phyloP scores from a whole-genome alignment of 2,329 filamentous ascomycete species.

The Aspergillus udagawae region DNA sequence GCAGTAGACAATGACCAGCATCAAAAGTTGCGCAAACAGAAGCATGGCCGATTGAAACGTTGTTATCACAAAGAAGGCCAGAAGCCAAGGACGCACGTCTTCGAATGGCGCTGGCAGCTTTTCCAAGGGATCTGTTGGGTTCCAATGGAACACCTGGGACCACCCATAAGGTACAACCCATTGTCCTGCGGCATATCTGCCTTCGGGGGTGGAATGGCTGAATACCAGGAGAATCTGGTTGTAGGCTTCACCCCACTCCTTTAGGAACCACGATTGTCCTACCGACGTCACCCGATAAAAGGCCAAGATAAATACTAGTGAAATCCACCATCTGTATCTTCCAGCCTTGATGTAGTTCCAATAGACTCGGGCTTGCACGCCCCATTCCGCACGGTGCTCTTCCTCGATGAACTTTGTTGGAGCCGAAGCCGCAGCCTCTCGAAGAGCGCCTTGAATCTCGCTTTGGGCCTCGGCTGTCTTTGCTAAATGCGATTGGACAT shows the following conservation, averaged over 20 bases:
- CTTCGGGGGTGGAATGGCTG: conserved; percentile 13
- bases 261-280: conserved; percentile 73
- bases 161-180: conserved; percentile 5
- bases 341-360: conserved; percentile 83
- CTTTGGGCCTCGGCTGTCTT: conserved; percentile 13
- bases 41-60: conserved; percentile 57
- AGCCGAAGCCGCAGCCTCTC: conserved; percentile 49
- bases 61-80: conserved; percentile 65
- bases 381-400: conserved; percentile 68
- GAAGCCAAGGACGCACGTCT: conserved; percentile 70
- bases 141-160: conserved; percentile 11
- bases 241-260: conserved; percentile 81
- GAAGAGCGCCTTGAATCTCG: conserved; percentile 31
- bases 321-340: conserved; percentile 66
- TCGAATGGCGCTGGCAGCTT: conserved; percentile 62
- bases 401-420: conserved; percentile 77
- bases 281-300: conserved; percentile 63
- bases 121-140: conserved; percentile 29
- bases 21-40: conserved; percentile 60
- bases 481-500: conserved; percentile 16
- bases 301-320: conserved; percentile 60
- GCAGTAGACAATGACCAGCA: conserved; percentile 73
- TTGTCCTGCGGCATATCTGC: conserved; percentile 1
- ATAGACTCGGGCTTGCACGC: conserved; percentile 72
- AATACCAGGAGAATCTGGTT: conserved; percentile 22